Percentiles rank a stretch among this genome's conserved stretches.
Conservation (phyloP, 768 basidiomycete species). For the Suillus plorans region DNA sequence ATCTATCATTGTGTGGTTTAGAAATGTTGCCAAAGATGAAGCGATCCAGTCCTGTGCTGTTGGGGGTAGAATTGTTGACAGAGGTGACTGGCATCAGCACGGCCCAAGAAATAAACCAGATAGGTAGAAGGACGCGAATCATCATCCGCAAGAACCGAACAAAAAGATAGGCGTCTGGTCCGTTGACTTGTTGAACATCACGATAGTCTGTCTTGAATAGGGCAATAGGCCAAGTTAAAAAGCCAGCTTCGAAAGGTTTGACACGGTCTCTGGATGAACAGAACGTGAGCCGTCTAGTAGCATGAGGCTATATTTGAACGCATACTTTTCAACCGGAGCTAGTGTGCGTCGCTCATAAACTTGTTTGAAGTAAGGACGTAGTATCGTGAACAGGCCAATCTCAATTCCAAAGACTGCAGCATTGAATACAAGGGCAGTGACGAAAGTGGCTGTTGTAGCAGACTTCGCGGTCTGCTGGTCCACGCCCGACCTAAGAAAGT, state of each 20-base stretch:
- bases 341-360: constrained; percentile 91
- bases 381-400: constrained; percentile 74
- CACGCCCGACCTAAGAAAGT: constrained; percentile 37
- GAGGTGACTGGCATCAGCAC: constrained; percentile 78
- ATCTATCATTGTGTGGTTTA: constrained; percentile 49
- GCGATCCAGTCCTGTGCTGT: constrained; percentile 56
- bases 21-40: constrained; percentile 85
- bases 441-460: constrained; percentile 76
- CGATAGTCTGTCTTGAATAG: constrained; percentile 62
- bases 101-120: constrained; percentile 89
- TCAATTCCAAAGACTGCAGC: constrained; percentile 68
- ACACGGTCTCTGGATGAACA: constrained; percentile 51
- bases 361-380: constrained; percentile 81
- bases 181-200: constrained; percentile 66
- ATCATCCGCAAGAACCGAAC: constrained; percentile 89
- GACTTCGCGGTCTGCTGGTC: constrained; percentile 37
- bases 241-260: constrained; percentile 44
- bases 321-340: constrained; percentile 46
- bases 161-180: constrained; percentile 91
- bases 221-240: constrained; percentile 67
- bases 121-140: constrained; percentile 78
- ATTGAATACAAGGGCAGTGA: constrained; percentile 86
- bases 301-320: background rate
- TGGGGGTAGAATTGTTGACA: constrained; percentile 46
- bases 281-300: constrained; percentile 6